Percentiles rank a stretch among this genome's conserved stretches.
Evolutionary conservation across 2,329 filamentous ascomycete species (phyloP).

Genomic region (Raffaelea ambrosiae): DNA sequence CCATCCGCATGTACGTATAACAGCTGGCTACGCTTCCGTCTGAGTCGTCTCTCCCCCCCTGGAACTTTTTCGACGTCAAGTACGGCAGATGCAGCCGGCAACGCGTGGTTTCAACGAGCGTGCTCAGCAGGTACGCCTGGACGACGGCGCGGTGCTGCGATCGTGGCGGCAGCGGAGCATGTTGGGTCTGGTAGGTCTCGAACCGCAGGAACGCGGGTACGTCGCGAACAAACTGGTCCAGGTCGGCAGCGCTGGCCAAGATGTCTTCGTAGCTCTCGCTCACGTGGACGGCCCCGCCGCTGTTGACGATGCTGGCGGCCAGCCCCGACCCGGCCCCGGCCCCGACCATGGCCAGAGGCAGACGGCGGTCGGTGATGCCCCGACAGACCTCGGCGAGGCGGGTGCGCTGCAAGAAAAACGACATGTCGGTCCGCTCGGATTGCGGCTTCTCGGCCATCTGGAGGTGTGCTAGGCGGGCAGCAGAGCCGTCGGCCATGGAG

Average conservation of each 20-base stretch:
- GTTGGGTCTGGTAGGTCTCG: conserved; percentile 20
- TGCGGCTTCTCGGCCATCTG: conserved; percentile 13
- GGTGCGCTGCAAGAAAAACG: conserved; percentile 33
- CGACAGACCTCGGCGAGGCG: conserved; percentile 29
- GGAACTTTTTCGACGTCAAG: no score
- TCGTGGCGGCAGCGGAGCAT: conserved; percentile 12
- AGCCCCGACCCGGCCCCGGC: no score
- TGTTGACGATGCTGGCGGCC: no score
- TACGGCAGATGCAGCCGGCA: conserved; percentile 30
- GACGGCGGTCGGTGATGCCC: conserved; percentile 24
- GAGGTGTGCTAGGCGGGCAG: no score
- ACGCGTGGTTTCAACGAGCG: conserved; percentile 26
- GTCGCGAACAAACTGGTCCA: conserved; percentile 21
- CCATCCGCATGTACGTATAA: background rate
- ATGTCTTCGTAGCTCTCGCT: conserved; percentile 10
- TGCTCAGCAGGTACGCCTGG: conserved; percentile 28
- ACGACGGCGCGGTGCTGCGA: conserved; percentile 12
- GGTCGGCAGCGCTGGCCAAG: conserved; percentile 11
- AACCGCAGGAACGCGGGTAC: conserved; percentile 27
- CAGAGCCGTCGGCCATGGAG: background rate
- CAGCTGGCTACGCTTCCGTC: background rate
- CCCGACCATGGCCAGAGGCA: no score
- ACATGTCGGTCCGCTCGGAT: conserved; percentile 31
- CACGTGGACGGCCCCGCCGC: background rate
- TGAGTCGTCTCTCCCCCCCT: no score